Base-by-base conservation (phyloP, 2,329 filamentous ascomycete species). In the Lecanosticta acicola region DNA sequence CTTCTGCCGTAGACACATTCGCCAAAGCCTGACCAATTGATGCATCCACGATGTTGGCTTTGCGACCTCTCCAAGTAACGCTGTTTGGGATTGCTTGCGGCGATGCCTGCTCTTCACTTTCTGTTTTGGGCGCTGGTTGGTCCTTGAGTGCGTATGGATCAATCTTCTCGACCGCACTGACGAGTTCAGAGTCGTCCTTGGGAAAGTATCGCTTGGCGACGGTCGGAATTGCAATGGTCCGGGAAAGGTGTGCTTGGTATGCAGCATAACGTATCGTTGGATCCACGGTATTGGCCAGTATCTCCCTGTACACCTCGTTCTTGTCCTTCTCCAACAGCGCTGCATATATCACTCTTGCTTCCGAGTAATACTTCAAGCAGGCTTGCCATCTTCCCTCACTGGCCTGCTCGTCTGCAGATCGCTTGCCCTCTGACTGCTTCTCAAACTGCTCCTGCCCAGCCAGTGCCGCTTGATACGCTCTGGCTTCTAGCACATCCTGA, bases 201-300 rank as follows among this genome's bases (percentile, higher is more conserved):
- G 87, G 84, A 57, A 97, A 95, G 50, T 83, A 83, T 55, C 85
- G 83, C 57, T 83, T 82, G 2, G 87, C 85, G 53, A 97, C 85
- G 5, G 81, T 79, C 0, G 84, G 77, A 39, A 95, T 83, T 2
- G 90, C 83, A 43, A 89, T 79, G 2, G 89, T 95, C 35, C 93
- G 82, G 0, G 91, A 86, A 24, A 94, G 79, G 64, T 91, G 85
- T 64, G 89, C 77, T 67, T 95, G 89, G 66, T 97, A 97, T 14
- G 93, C 89, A 29, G 90, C 90, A 66, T 94, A 97, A 53, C 91
- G 84, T 59, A 98, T 87, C 51, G 89, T 94, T 1, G 90, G 90
- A 64, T 98, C 93, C 51, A 95, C 83, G 3, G 86, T 94, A 59
- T 86, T 83, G 39, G 84, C 81, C 46, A 98, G 72, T 18, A 96